phyloP scores from a whole-genome alignment of 225 moss, liverwort and hornwort genomes.

The Thuidium tamariscinum region DNA sequence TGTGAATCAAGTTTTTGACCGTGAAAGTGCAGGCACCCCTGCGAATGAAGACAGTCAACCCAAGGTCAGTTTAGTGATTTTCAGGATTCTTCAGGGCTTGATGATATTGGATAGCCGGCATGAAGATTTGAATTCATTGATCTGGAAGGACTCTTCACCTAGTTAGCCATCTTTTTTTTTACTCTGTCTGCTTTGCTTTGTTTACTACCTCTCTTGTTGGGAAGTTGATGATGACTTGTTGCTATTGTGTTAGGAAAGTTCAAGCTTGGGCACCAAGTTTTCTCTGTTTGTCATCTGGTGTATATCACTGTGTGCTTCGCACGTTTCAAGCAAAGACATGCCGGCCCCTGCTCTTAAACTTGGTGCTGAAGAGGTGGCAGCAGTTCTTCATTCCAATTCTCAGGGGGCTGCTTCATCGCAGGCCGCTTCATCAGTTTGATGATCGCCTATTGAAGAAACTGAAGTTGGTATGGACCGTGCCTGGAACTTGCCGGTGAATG shows the following conservation, averaged over 20 bases:
- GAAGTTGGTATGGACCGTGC: neutral
- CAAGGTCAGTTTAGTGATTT: constrained; percentile 18
- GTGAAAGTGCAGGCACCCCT: neutral
- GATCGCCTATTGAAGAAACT: neutral
- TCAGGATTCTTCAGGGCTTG: neutral
- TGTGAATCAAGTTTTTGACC: constrained; percentile 20
- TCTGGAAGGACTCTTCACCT: neutral
- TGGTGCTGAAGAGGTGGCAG: constrained; percentile 41
- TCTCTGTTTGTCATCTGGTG: constrained; percentile 50
- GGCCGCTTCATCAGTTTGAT: constrained; percentile 7
- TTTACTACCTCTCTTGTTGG: neutral
- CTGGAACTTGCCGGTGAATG: neutral
- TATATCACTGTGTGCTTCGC: constrained; percentile 39
- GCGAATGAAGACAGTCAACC: constrained; percentile 14
- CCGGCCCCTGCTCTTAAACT: constrained; percentile 40
- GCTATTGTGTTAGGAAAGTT: constrained; percentile 8
- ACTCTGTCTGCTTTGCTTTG: neutral
- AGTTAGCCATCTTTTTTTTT: neutral
- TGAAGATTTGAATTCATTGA: neutral
- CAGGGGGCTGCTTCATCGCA: constrained; percentile 11
- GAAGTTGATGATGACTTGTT: neutral
- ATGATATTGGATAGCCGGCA: neutral
- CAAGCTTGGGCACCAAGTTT: constrained; percentile 33
- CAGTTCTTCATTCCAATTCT: constrained; percentile 27
- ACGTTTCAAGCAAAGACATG: constrained; percentile 30